These are phyloP conservation scores for Magnolia sinica DNA, from an alignment of 164 flowering plant genomes.

Conservation along the genomic window DNA sequence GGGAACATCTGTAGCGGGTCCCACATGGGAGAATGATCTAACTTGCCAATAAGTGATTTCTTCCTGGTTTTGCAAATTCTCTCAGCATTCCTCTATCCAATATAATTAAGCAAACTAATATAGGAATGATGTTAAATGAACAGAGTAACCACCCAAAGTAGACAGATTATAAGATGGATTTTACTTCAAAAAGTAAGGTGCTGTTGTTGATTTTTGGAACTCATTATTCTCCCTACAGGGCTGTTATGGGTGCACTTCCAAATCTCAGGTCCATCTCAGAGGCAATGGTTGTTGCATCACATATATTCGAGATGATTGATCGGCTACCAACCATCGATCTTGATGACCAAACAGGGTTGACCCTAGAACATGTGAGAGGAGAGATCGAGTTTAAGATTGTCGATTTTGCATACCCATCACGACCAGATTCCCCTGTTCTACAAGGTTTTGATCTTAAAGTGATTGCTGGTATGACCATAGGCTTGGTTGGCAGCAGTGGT, in stretches of 20 bases:
- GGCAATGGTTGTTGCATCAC: slow-evolving; percentile 35
- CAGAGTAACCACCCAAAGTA: too few species aligned
- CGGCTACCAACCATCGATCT: slow-evolving; percentile 34
- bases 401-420: slow-evolving; percentile 47
- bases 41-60: too few species aligned
- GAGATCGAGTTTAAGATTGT: slow-evolving; percentile 39
- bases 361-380: slow-evolving; percentile 34
- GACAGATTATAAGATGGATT: neutral
- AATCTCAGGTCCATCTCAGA: slow-evolving; percentile 25
- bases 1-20: too few species aligned
- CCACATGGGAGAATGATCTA: too few species aligned
- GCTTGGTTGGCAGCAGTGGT: slow-evolving; percentile 57
- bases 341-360: slow-evolving; percentile 32
- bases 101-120: too few species aligned
- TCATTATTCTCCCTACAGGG: slow-evolving; percentile 4
- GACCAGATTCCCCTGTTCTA: slow-evolving; percentile 43
- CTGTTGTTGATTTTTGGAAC: neutral
- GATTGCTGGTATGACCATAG: slow-evolving; percentile 39
- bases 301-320: slow-evolving; percentile 40
- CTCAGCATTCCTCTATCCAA: too few species aligned
- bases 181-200: neutral
- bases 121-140: too few species aligned
- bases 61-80: too few species aligned
- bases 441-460: slow-evolving; percentile 33
- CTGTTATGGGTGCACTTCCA: slow-evolving; percentile 17